A percentile compares a stretch with the other conserved stretches of the same genome.
These are phyloP conservation scores for Solanum sitiens DNA, from an alignment of 257 asterid species.

Conservation along the genomic window DNA sequence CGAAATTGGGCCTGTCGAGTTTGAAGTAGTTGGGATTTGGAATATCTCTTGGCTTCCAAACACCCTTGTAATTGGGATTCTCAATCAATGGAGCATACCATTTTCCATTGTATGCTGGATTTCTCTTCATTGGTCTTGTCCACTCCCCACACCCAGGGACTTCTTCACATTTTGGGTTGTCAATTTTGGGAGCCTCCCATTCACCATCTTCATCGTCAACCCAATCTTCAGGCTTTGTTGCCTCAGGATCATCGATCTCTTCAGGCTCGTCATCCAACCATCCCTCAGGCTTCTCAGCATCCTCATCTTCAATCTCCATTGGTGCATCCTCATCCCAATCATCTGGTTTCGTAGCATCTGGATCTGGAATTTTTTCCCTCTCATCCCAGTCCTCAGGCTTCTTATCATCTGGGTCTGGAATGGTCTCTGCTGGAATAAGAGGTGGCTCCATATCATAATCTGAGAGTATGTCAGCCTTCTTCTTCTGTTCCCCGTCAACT, in stretches of 20 bases:
- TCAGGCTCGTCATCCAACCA: conserved; percentile 99
- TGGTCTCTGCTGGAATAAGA: conserved; percentile 73
- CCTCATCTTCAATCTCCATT: conserved; percentile 78
- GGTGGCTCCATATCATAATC: conserved; percentile 76
- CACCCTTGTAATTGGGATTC: conserved; percentile 87
- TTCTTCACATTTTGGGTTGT: conserved; percentile 64
- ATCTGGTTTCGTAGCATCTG: conserved; percentile 80
- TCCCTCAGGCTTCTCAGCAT: conserved; percentile 89
- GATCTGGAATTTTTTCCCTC: conserved; percentile 80
- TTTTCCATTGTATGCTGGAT: conserved; percentile 92
- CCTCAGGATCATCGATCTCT: conserved; percentile 91
- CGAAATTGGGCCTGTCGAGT: conserved; percentile 77
- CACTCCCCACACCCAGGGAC: conserved; percentile 98
- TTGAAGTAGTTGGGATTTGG: conserved; percentile 78
- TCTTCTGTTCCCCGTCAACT: conserved; percentile 93
- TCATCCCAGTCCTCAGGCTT: conserved; percentile 99
- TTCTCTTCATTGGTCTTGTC: conserved; percentile 77
- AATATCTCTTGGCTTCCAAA: conserved; percentile 80
- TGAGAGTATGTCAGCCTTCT: conserved; percentile 68
- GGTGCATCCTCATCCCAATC: conserved; percentile 99
- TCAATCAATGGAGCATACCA: conserved; percentile 81
- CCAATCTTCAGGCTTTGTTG: conserved; percentile 94
- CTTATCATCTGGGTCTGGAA: conserved; percentile 93
- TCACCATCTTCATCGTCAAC: conserved; percentile 98
- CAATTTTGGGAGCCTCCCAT: conserved; percentile 91